Evolutionary conservation across 148 eudicot species (phyloP).

Genomic region (Rhododendron vialii): DNA sequence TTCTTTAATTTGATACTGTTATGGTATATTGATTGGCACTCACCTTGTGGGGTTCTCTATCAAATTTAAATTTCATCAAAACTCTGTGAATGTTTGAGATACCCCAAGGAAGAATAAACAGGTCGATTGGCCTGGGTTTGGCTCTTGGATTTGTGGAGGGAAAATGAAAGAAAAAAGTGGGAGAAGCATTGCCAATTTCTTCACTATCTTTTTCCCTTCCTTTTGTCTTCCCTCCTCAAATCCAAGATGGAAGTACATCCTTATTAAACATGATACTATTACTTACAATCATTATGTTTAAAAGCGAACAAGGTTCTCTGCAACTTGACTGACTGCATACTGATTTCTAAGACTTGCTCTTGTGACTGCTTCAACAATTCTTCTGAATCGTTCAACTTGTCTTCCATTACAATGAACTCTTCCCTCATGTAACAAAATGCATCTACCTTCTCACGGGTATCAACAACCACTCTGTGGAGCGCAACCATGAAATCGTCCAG

Average conservation of each 20-base stretch:
- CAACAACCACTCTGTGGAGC: constrained; percentile 35
- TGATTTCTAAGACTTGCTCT: constrained; percentile 57
- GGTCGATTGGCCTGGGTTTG: not conserved
- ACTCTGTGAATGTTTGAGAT: not conserved
- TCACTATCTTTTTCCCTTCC: not conserved
- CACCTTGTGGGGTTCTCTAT: not conserved
- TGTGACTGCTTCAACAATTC: constrained; percentile 47
- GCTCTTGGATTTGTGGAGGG: not conserved
- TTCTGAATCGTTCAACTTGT: constrained; percentile 51
- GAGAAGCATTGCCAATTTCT: not conserved
- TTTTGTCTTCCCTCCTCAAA: not conserved
- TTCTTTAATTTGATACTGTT: not conserved
- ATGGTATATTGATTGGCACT: not conserved
- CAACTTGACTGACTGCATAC: constrained; percentile 53
- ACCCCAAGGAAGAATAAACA: not conserved
- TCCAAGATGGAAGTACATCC: not conserved
- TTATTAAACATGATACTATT: not conserved
- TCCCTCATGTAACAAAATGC: constrained; percentile 34
- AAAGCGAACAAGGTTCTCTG: constrained; percentile 35
- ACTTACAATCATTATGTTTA: constrained; percentile 44
- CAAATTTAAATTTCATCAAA: not conserved
- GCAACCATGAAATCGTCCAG: constrained; percentile 42
- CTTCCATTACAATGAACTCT: constrained; percentile 28
- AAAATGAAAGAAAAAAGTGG: not conserved
- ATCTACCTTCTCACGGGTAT: constrained; percentile 34